phyloP scores from a whole-genome alignment of 2,329 filamentous ascomycete genomes.

The Didymella exigua region DNA sequence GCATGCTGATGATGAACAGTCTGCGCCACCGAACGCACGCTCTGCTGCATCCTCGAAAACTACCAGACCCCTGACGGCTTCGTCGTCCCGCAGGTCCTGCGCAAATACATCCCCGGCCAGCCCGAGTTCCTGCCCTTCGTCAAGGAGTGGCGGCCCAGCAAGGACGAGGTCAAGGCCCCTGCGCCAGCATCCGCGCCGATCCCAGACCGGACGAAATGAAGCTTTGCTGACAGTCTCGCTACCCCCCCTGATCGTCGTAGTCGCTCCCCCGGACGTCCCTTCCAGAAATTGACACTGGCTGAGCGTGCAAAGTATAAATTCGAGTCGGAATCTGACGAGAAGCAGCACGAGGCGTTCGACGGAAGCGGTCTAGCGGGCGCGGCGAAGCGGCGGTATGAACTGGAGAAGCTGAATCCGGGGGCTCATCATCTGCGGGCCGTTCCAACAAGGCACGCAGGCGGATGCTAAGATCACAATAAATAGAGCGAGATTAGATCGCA shows the following conservation, averaged over 20 bases:
- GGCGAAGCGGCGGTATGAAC: no score
- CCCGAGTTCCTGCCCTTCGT: constrained; percentile 88
- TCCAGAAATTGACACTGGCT: not conserved
- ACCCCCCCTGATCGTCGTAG: not conserved
- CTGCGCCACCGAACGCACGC: constrained; percentile 86
- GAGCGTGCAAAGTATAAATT: not conserved
- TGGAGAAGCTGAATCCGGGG: no score
- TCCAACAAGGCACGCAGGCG: no score
- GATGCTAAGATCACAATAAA: not conserved
- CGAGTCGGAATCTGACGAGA: not conserved
- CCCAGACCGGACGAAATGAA: constrained; percentile 31
- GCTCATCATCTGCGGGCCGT: no score
- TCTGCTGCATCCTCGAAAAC: constrained; percentile 96
- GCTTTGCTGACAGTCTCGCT: not conserved
- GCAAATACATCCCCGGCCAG: constrained; percentile 79
- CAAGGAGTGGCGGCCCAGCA: constrained; percentile 64
- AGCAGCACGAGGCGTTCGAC: not conserved
- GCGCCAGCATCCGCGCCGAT: constrained; percentile 5
- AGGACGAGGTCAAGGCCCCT: constrained; percentile 31
- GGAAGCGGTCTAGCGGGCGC: not conserved
- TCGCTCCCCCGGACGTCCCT: not conserved
- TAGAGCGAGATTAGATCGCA: not conserved
- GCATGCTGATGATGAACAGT: constrained; percentile 49
- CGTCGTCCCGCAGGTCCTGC: constrained; percentile 44
- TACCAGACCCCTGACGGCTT: constrained; percentile 84